Conservation (phyloP, 2,329 filamentous ascomycete genomes). For the Talaromyces funiculosus region DNA sequence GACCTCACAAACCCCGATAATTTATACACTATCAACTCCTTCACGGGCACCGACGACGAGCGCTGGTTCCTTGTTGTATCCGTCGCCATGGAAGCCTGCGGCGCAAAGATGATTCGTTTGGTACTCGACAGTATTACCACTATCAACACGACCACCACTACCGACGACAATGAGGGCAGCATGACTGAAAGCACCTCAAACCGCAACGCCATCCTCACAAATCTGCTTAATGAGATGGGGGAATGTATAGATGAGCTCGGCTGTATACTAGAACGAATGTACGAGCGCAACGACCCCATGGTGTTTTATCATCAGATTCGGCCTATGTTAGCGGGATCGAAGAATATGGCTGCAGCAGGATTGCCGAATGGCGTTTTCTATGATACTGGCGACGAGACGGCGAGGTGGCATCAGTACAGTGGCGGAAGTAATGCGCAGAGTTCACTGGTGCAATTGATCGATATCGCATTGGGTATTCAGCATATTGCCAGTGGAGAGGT, state of each 20-base stretch:
- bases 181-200: neutral
- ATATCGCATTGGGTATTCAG: constrained; percentile 48
- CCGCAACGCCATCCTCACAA: constrained; percentile 24
- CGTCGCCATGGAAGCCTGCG: constrained; percentile 49
- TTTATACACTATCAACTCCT: constrained; percentile 29
- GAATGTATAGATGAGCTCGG: constrained; percentile 40
- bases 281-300: constrained; percentile 45
- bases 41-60: constrained; percentile 37
- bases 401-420: constrained; percentile 47
- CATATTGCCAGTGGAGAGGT: constrained; percentile 39
- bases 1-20: constrained; percentile 36
- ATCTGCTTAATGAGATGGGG: constrained; percentile 36
- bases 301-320: constrained; percentile 50
- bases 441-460: constrained; percentile 50
- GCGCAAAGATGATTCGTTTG: constrained; percentile 40
- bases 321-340: constrained; percentile 49
- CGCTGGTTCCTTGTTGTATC: constrained; percentile 50
- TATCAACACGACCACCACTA: constrained; percentile 32
- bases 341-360: constrained; percentile 49
- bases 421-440: constrained; percentile 54
- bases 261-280: constrained; percentile 45
- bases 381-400: constrained; percentile 44
- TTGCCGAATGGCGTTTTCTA: constrained; percentile 50
- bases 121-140: constrained; percentile 47
- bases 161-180: constrained; percentile 13